Conservation (phyloP, 805 yeast genomes). For the Nakazawaea ernobii region DNA sequence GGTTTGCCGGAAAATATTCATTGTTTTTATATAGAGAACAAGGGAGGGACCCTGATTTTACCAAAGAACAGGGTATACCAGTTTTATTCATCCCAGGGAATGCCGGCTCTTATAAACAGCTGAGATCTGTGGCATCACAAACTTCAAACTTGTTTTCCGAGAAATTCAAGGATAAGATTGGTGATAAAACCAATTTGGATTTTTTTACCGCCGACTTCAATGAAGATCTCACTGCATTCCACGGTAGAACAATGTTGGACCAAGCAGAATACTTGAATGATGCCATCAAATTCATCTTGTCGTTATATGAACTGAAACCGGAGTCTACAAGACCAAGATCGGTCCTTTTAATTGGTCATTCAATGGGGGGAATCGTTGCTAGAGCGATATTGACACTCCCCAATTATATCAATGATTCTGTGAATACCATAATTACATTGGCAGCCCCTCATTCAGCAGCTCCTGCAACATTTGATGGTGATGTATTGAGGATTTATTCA, state of each 20-base stretch:
- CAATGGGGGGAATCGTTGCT: conserved; percentile 97
- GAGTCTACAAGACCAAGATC: conserved; percentile 48
- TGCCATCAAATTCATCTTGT: conserved; percentile 71
- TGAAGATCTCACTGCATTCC: conserved; percentile 94
- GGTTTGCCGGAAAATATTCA: conserved; percentile 77
- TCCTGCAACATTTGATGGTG: conserved; percentile 92
- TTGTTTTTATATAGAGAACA: conserved; percentile 84
- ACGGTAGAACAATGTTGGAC: conserved; percentile 87
- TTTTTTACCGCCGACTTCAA: conserved; percentile 91
- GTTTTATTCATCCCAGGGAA: conserved; percentile 94
- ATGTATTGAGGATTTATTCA: conserved; percentile 67
- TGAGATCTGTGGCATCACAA: conserved; percentile 85
- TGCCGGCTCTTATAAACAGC: conserved; percentile 92
- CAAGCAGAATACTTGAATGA: conserved; percentile 93
- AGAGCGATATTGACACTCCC: conserved; percentile 77
- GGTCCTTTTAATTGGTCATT: conserved; percentile 80
- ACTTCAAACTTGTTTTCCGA: conserved; percentile 51
- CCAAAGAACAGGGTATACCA: conserved; percentile 61
- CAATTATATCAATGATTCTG: conserved; percentile 64
- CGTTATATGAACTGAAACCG: conserved; percentile 42
- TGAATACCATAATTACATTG: conserved; percentile 78
- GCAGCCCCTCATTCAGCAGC: conserved; percentile 92
- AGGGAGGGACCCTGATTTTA: conserved; percentile 54
- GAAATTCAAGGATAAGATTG: conserved; percentile 14
- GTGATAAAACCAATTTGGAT: conserved; percentile 45